phyloP scores from a whole-genome alignment of 148 eudicot species.

The Arctostaphylos glauca region DNA sequence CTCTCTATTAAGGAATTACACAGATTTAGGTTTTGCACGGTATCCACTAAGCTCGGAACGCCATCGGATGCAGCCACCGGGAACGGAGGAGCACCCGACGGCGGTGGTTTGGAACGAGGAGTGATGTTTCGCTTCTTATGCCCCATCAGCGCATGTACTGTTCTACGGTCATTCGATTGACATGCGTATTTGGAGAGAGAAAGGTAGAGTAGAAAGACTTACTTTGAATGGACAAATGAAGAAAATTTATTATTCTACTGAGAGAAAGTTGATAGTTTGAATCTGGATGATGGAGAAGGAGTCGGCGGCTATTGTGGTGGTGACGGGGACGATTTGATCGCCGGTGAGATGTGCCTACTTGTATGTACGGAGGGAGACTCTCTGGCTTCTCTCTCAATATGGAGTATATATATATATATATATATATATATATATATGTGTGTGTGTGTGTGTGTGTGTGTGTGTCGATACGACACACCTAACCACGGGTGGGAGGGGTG shows the following conservation, averaged over 20 bases:
- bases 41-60: neutral
- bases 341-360: neutral
- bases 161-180: slow-evolving; percentile 17
- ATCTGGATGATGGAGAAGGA: neutral
- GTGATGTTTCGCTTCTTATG: slow-evolving; percentile 52
- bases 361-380: neutral
- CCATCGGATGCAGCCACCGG: slow-evolving; percentile 16
- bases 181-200: slow-evolving; percentile 21
- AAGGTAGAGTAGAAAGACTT: slow-evolving; percentile 9
- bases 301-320: neutral
- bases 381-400: neutral
- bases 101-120: slow-evolving; percentile 45
- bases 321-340: neutral
- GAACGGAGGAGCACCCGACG: slow-evolving; percentile 19
- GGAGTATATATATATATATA: neutral
- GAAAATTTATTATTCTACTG: neutral
- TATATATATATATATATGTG: no score
- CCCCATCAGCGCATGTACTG: slow-evolving; percentile 44
- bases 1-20: neutral
- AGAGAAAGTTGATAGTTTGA: slow-evolving; percentile 7
- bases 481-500: neutral
- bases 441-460: no score
- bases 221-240: slow-evolving; percentile 10
- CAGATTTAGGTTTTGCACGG: slow-evolving; percentile 14
- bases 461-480: slow-evolving; percentile 1